Percentiles rank a stretch among this genome's conserved stretches.
phyloP scores from a whole-genome alignment of 2,329 filamentous ascomycete genomes.

The Ophiosphaerella narmari region DNA sequence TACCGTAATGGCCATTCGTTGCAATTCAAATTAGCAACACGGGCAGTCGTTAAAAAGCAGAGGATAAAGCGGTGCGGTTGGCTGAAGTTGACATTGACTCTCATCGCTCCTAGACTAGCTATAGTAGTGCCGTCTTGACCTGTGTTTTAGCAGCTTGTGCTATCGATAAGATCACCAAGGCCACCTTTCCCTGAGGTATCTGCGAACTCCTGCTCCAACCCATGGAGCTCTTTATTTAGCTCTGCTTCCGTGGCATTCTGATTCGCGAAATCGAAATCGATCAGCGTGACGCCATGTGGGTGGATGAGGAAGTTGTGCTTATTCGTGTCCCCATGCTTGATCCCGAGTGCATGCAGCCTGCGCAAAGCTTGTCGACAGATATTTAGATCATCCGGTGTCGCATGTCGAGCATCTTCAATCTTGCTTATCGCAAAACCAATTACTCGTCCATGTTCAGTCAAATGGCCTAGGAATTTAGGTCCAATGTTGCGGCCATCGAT shows the following conservation, averaged over 20 bases:
- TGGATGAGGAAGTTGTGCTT: slow-evolving; percentile 8
- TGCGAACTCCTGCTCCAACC: not conserved
- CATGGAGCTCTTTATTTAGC: not conserved
- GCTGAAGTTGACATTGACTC: too few species aligned
- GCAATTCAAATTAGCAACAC: too few species aligned
- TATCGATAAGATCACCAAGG: not conserved
- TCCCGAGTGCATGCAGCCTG: slow-evolving; percentile 3
- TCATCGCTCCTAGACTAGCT: not conserved
- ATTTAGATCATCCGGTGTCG: slow-evolving; percentile 3
- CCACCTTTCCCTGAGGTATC: not conserved
- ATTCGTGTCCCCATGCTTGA: slow-evolving; percentile 7
- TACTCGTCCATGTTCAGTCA: slow-evolving; percentile 46
- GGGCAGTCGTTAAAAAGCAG: too few species aligned
- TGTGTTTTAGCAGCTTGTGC: not conserved
- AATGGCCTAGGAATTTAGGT: slow-evolving; percentile 47
- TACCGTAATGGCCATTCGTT: too few species aligned
- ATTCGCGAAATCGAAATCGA: slow-evolving; percentile 5
- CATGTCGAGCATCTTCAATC: slow-evolving; percentile 13
- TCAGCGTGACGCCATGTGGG: not conserved
- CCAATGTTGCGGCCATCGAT: slow-evolving; percentile 43
- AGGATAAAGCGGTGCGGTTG: too few species aligned
- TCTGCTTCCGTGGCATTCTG: not conserved
- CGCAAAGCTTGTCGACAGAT: slow-evolving; percentile 1
- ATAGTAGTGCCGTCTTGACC: not conserved
- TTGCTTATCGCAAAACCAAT: slow-evolving; percentile 48